Evolutionary conservation across 2,329 filamentous ascomycete genomes (phyloP), one percentile per base, ranked within the genome.

Genomic region (Amauroascus verrucosus): DNA sequence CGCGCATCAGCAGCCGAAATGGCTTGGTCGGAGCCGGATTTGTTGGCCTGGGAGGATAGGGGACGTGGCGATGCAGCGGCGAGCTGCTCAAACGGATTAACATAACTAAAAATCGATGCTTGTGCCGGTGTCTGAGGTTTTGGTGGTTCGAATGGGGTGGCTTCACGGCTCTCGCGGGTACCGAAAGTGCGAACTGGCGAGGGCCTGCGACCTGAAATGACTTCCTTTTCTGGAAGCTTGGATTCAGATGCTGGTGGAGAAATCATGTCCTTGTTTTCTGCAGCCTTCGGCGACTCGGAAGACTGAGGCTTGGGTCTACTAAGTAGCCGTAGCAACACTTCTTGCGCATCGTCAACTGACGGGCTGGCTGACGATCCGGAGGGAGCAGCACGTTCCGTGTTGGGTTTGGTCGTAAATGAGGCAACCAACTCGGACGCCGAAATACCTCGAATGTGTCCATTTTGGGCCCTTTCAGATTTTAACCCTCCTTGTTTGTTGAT

Each of bases 311-410:
- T 67, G 89, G 50, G 86, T 83, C 47, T 85, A 83, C 89, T 93
- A 58, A 98, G 78, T 55, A 97, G 76, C 62, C 88, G 85, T 57
- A 97, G 81, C 46, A 98, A 76, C 64, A 93, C 86, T 58, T 91
- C 84, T 68, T 94, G 86, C 3, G 89, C 87, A 67, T 88, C 58
- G 11, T 61, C 64, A 32, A 56, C 54, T 56, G 63, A 56, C 60
- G 60, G 57, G 53, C 56, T 53, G 13, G 58, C 30, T 26, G 58
- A 26, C 33, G 48, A 43, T 6, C 54, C 54, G 20, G 60, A 47
- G 43, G 65, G 59, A 56, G 67, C 63, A 26, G 59, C 55, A 48
- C 73, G 68, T 59, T 75, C 38, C 38, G n/a, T 16, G 40, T 9
- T 35, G 26, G 48, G 37, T 38, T 44, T 75, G 43, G 72, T 70